Evolutionary conservation across 257 asterid genomes (phyloP).

Genomic region (Solanum verrucosum): DNA sequence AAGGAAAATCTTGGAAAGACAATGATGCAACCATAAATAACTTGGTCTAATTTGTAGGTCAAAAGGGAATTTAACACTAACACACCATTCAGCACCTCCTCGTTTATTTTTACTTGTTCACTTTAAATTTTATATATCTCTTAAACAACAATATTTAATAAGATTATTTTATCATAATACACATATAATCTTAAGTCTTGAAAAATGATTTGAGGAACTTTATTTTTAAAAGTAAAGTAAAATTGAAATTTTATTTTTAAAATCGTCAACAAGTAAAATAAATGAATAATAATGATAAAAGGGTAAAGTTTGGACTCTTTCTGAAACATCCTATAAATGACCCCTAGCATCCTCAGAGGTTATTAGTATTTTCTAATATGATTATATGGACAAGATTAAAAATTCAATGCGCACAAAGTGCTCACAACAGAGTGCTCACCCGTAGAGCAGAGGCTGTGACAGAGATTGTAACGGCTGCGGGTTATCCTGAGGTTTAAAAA

Average conservation of each 20-base stretch:
- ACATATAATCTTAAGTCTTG: background rate
- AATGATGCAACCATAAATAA: background rate
- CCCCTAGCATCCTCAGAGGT: background rate
- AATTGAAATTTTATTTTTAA: too few species aligned
- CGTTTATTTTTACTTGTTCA: background rate
- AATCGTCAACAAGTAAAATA: too few species aligned
- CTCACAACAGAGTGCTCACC: too few species aligned
- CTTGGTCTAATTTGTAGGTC: background rate
- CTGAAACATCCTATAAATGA: background rate
- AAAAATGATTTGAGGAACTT: background rate
- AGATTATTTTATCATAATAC: too few species aligned
- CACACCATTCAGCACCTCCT: background rate
- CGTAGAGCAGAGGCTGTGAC: too few species aligned
- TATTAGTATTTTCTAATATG: background rate
- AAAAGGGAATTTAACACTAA: background rate
- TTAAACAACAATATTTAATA: background rate
- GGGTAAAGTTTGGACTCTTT: background rate
- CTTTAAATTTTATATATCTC: background rate
- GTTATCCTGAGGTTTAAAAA: too few species aligned
- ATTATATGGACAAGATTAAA: background rate
- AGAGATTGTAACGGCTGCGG: too few species aligned
- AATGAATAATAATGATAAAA: too few species aligned
- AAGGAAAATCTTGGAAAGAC: slow-evolving; percentile 10
- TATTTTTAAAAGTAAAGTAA: too few species aligned
- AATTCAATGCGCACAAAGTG: too few species aligned